Base-by-base conservation (phyloP, 2,329 filamentous ascomycete species). In the Monascus ruber region DNA sequence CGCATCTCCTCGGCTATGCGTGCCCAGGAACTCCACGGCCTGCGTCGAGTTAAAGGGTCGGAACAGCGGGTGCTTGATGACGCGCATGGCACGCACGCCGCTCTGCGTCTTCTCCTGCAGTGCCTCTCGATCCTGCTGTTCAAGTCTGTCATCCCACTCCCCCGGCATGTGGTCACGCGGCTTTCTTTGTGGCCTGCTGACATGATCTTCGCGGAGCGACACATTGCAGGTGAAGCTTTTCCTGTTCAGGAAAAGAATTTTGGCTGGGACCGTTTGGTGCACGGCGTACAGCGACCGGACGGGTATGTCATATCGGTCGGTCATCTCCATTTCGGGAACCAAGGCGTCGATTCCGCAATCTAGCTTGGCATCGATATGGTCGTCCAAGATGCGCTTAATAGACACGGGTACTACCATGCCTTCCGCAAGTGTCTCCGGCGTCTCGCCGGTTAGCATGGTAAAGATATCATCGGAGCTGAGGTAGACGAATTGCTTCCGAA, bases 1-100 rank as follows among this genome's bases (percentile, higher is more conserved):
- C 40, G 93, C 83, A 60, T 96, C 91, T 36, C 91, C 91, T 5
- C 81, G 73, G 37, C 82, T 77, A 59, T 93, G 85, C 9, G 83
- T 85, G 33, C 87, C 87, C 27, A 98, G 74, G 59, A 83, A 96
- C 60, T 96, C 86, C 63, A 96, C 86, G 1, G 91, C 91, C 64
- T 96, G 87, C 2, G 80, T 79, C 26, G 86, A 77, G 63, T 94
- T 95, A 73, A 93, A 96, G 0, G 87, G 82, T 51, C 82, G 84
- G 76, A 96, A 98, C 10, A 96, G 77, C 25, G 91, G 89, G 58
- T 98, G 91, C 63, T 98, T 98, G 69, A 98, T 91, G 43, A 98
- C 91, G 59, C 91, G 79, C 60, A 94, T 86, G 2, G 85, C 83
- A 36, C 91, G 85, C 9, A 85, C 87, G 11, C 85, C 85, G 7